Conservation (phyloP, 306 rosid species). For the Castanea crenata region DNA sequence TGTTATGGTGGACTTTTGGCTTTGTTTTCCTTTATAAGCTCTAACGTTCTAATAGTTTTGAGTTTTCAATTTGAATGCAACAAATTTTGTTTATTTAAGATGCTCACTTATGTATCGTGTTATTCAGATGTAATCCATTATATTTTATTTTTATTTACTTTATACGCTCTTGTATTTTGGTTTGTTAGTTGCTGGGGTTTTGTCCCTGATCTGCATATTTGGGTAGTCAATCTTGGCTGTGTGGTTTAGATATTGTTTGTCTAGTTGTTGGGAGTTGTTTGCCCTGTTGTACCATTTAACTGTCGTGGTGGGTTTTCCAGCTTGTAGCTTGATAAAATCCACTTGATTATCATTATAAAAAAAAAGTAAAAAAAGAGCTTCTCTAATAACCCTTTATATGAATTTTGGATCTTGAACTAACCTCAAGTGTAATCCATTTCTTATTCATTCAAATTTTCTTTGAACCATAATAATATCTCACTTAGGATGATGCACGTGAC, state of each 20-base stretch:
- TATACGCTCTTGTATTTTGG: background rate
- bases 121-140: background rate
- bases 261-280: no score
- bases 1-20: background rate
- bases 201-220: no score
- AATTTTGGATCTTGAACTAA: background rate
- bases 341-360: no score
- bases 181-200: no score
- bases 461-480: background rate
- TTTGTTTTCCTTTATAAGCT: background rate
- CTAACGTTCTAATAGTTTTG: background rate
- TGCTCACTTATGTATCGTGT: background rate
- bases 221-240: no score
- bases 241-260: no score
- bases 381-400: background rate
- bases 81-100: background rate
- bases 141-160: background rate
- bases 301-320: no score
- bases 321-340: no score
- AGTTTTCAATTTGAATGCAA: background rate
- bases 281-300: no score
- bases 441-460: background rate
- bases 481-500: background rate
- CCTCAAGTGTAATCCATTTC: background rate
- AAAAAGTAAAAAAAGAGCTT: background rate